phyloP scores from a whole-genome alignment of 345 rosid species.

The Eucalyptus sp. region DNA sequence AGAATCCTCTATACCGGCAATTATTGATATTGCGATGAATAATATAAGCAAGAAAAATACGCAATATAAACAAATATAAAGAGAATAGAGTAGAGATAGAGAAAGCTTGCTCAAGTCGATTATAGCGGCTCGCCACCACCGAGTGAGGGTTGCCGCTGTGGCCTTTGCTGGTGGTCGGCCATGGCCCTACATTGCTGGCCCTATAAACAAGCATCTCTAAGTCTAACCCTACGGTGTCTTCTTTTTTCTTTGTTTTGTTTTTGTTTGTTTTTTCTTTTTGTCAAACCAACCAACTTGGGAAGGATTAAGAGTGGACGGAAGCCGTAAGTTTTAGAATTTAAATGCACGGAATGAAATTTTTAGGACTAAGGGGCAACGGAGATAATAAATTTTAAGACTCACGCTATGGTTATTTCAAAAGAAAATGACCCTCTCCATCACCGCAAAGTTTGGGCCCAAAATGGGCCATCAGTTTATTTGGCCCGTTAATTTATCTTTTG shows the following conservation, averaged over 20 bases:
- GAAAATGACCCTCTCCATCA: not conserved
- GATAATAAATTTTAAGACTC: not conserved
- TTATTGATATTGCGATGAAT: not conserved
- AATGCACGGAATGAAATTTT: not conserved
- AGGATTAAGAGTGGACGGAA: not conserved
- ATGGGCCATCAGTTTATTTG: not conserved
- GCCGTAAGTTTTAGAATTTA: not conserved
- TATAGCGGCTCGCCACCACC: not conserved
- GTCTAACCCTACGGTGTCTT: not conserved
- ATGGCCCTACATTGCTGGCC: not conserved
- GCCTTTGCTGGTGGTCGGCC: not conserved
- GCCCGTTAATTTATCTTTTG: not conserved
- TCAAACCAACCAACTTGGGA: not conserved
- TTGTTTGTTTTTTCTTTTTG: not conserved
- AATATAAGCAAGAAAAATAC: not conserved
- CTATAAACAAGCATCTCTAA: not conserved
- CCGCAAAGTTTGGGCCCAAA: not conserved
- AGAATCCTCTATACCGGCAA: too few species aligned
- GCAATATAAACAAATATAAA: not conserved
- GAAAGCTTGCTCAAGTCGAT: not conserved
- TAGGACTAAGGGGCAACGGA: not conserved
- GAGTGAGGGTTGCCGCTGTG: not conserved
- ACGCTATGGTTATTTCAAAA: accelerated
- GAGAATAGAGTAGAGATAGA: not conserved
- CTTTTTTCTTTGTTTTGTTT: not conserved